Conservation (phyloP, 345 rosid genomes). For the Eucalyptus globulus region DNA sequence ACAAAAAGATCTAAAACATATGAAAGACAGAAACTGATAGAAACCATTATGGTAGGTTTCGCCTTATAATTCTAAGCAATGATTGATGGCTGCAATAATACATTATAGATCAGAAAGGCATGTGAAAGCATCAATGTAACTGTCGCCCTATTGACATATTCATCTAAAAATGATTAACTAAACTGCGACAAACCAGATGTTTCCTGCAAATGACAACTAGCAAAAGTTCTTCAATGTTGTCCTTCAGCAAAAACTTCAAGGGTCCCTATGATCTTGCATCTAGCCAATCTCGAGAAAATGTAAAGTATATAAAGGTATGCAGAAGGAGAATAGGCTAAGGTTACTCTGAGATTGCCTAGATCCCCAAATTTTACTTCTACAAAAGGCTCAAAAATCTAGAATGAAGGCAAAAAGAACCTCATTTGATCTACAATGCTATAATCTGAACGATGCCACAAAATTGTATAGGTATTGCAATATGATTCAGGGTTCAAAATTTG, state of each 20-base stretch:
- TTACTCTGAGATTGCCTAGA: neutral
- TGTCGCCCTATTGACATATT: neutral
- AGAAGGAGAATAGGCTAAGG: neutral
- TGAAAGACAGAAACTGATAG: neutral
- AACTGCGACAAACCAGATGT: neutral
- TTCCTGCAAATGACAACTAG: neutral
- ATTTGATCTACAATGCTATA: neutral
- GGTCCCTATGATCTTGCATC: neutral
- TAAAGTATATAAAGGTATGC: neutral
- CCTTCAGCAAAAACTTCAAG: neutral
- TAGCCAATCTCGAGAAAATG: neutral
- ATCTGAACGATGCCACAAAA: neutral
- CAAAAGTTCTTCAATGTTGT: neutral
- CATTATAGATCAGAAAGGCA: neutral
- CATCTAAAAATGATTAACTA: neutral
- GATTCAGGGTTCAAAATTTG: neutral
- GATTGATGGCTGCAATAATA: neutral
- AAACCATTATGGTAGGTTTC: neutral
- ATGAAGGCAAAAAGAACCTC: neutral
- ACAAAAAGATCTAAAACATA: neutral
- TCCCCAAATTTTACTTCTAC: neutral
- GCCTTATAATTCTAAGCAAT: neutral
- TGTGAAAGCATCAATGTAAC: neutral
- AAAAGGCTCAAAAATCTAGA: neutral
- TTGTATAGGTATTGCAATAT: neutral